Percentiles rank a stretch among this genome's conserved stretches.
phyloP scores from a whole-genome alignment of 441 rosid genomes.

The Codiaeum variegatum region DNA sequence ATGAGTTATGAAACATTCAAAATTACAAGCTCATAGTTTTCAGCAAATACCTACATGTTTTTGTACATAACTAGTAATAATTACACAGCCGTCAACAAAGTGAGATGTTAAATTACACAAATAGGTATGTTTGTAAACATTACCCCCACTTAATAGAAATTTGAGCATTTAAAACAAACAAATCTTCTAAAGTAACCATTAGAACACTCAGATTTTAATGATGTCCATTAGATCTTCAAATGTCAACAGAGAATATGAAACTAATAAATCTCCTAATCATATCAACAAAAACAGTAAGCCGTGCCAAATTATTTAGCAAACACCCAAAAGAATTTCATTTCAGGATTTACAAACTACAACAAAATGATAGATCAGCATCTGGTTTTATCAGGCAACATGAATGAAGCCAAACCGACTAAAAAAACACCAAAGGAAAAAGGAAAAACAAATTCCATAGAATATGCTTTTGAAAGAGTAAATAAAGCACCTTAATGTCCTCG shows the following conservation, averaged over 20 bases:
- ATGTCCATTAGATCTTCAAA: neutral
- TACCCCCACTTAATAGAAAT: no score
- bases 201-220: neutral
- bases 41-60: neutral
- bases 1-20: constrained; percentile 5
- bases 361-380: neutral
- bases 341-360: neutral
- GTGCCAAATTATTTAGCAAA: neutral
- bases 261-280: neutral
- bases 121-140: neutral
- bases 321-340: neutral
- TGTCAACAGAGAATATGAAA: neutral
- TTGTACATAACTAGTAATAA: neutral
- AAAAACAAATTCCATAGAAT: neutral
- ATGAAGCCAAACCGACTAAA: neutral
- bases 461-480: neutral
- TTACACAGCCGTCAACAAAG: neutral
- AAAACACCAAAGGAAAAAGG: neutral
- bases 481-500: constrained; percentile 75
- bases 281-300: neutral
- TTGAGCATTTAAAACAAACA: no score
- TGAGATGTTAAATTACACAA: neutral
- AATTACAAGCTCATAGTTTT: neutral
- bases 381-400: neutral
- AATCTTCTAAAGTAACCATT: no score